These are phyloP conservation scores for Fonsecaea monophora DNA, from an alignment of 2,329 filamentous ascomycete species.

Conservation along the genomic window DNA sequence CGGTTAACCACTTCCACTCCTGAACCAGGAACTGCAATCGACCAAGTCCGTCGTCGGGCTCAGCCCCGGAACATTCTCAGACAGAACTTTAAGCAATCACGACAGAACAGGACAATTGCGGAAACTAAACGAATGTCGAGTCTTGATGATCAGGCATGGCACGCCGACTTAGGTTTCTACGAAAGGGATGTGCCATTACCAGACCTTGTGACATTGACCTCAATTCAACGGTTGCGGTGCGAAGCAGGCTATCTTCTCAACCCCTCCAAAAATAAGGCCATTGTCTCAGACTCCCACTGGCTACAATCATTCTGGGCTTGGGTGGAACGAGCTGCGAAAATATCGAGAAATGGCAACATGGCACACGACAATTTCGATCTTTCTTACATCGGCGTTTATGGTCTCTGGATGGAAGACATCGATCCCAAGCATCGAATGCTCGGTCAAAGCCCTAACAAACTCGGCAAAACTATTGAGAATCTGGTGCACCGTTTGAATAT, in stretches of 20 bases:
- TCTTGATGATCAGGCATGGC: conserved; percentile 33
- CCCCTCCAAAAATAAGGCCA: conserved; percentile 60
- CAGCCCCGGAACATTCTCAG: conserved; percentile 32
- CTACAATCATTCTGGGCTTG: conserved; percentile 67
- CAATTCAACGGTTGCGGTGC: conserved; percentile 59
- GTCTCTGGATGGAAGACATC: conserved; percentile 65
- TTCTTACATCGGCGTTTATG: conserved; percentile 66
- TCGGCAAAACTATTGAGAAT: conserved; percentile 54
- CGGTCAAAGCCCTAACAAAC: conserved; percentile 28
- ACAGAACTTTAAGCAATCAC: conserved; percentile 29
- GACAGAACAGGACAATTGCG: conserved; percentile 26
- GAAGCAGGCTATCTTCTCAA: conserved; percentile 63
- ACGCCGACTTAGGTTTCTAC: conserved; percentile 34
- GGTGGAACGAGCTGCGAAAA: conserved; percentile 56
- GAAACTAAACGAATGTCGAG: conserved; percentile 31
- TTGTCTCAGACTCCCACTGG: conserved; percentile 62
- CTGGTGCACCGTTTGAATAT: conserved; percentile 60
- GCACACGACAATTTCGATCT: conserved; percentile 63
- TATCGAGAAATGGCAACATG: conserved; percentile 59
- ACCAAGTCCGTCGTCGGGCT: conserved; percentile 27
- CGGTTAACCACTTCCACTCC: background rate
- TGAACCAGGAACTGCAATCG: conserved; percentile 15
- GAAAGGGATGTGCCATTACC: conserved; percentile 44
- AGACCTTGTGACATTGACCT: conserved; percentile 51
- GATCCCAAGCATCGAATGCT: conserved; percentile 43